These are phyloP conservation scores for Austroboletus niveus DNA, from an alignment of 1,284 basidiomycete genomes.

Conservation along the genomic window DNA sequence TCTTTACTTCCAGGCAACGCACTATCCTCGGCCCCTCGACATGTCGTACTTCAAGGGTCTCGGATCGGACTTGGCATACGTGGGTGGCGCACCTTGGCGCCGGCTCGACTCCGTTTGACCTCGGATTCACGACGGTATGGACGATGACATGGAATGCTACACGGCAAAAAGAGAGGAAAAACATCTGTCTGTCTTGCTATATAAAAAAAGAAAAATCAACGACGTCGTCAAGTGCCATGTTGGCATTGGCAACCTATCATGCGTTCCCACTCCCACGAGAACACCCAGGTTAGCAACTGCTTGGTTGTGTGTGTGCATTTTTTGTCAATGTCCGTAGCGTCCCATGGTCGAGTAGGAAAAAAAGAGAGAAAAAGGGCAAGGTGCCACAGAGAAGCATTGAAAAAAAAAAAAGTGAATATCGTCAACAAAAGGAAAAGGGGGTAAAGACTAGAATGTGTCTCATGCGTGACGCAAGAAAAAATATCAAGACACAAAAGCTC, in stretches of 20 bases:
- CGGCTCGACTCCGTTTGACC: no score
- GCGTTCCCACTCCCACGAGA: neutral
- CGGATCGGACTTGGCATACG: no score
- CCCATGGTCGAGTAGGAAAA: constrained; percentile 18
- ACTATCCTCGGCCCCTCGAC: no score
- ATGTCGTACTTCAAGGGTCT: no score
- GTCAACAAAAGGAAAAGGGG: neutral
- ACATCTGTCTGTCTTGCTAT: no score
- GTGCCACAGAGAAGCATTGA: neutral
- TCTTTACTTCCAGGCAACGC: no score
- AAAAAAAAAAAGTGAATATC: neutral
- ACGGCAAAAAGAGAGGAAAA: no score
- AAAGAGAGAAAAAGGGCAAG: neutral
- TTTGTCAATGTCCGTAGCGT: constrained; percentile 20
- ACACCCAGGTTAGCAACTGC: constrained; percentile 10
- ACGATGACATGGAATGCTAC: no score
- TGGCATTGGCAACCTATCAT: neutral
- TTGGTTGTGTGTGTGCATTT: constrained; percentile 3
- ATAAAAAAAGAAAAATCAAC: no score
- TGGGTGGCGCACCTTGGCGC: no score
- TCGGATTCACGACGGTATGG: no score
- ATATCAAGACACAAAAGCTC: constrained; percentile 2
- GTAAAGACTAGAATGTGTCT: constrained; percentile 1
- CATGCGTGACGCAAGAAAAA: constrained; percentile 10
- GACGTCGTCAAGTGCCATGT: neutral